Base-by-base conservation (phyloP, 2,329 filamentous ascomycete species). In the Cercospora citrullina region DNA sequence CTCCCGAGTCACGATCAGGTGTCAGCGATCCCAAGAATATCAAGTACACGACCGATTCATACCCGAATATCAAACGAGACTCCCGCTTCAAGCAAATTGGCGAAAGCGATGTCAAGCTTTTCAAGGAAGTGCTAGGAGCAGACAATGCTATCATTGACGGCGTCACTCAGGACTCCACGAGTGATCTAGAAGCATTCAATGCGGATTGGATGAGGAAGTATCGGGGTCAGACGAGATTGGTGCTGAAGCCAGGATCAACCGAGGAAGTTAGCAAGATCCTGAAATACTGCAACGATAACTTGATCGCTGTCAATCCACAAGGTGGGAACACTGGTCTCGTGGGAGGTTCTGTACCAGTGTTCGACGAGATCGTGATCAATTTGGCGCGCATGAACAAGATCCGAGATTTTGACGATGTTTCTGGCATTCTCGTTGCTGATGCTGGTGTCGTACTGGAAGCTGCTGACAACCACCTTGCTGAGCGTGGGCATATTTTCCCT, bases 171-270 rank as follows among this genome's bases (percentile, higher is more conserved):
- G 88, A 94, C 79, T 89, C 89, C 14, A 82, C 85, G 2, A 91
- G 92, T 75, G 95, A 98, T 77, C 86, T 98, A 72, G 92, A 95
- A 78, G 87, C 91, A 7, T 99, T 93, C 86, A 99, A 99, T 81
- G 89, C 90, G 78, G 95, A 99, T 82, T 99, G 96, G 95, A 97
- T 99, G 94, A 90, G 92, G 81, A 99, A 99, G 82, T 99, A 97
- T 83, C 90, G 92, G 69, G 96, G 95, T 31, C 93, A 97, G 80
- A 89, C 92, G 69, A 89, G 90, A 76, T 84, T 99, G 28, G 93
- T 98, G 4, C 83, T 99, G 70, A 96, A 93, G 81, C 95, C 95
- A 10, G 87, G 86, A 62, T 91, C 88, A 16, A 94, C 92, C 0
- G 89, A 94, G 75, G 90, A 99, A 80, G 92, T 98, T 75, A 96